Evolutionary conservation across 108 stramenopile genomes (phyloP).

Genomic region (Stephanodiscus minutulus): DNA sequence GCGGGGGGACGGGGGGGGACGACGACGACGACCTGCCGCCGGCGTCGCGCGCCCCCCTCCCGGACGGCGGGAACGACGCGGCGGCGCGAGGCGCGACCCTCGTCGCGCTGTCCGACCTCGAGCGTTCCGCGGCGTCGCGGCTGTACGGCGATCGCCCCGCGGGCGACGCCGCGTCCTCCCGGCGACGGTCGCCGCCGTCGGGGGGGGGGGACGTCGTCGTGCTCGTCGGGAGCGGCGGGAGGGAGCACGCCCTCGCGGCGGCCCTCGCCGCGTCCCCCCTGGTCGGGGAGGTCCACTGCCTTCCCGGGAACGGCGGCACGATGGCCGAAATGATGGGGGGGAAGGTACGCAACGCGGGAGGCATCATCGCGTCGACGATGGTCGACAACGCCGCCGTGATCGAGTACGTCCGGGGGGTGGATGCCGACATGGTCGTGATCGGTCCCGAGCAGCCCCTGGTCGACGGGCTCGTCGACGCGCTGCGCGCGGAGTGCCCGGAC

Average conservation of each 20-base stretch:
- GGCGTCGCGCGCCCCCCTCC: not conserved
- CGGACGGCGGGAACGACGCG: slow-evolving; percentile 1
- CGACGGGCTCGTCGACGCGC: slow-evolving; percentile 89
- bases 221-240: slow-evolving; percentile 85
- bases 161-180: slow-evolving; percentile 52
- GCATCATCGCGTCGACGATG: slow-evolving; percentile 1
- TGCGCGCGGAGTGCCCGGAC: slow-evolving; percentile 71
- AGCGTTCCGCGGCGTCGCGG: slow-evolving; percentile 48
- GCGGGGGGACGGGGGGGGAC: not conserved
- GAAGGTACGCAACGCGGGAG: slow-evolving; percentile 69
- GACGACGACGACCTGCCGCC: not conserved
- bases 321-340: slow-evolving; percentile 61
- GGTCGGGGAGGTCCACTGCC: slow-evolving; percentile 69
- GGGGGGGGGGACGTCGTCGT: slow-evolving; percentile 67
- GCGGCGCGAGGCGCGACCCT: slow-evolving; percentile 50
- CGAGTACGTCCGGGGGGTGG: slow-evolving; percentile 56
- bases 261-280: slow-evolving; percentile 80
- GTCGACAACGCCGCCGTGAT: slow-evolving; percentile 78
- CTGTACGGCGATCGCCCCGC: slow-evolving; percentile 40
- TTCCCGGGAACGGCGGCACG: slow-evolving; percentile 92
- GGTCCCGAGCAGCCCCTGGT: slow-evolving; percentile 98
- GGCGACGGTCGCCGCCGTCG: too few relatives aligned
- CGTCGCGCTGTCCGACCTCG: slow-evolving; percentile 54
- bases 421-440: slow-evolving; percentile 89
- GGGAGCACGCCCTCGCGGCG: slow-evolving; percentile 88